Percentiles rank a stretch among this genome's conserved stretches.
Evolutionary conservation across 2,329 filamentous ascomycete genomes (phyloP).

Genomic region (Karstenula rhodostoma): DNA sequence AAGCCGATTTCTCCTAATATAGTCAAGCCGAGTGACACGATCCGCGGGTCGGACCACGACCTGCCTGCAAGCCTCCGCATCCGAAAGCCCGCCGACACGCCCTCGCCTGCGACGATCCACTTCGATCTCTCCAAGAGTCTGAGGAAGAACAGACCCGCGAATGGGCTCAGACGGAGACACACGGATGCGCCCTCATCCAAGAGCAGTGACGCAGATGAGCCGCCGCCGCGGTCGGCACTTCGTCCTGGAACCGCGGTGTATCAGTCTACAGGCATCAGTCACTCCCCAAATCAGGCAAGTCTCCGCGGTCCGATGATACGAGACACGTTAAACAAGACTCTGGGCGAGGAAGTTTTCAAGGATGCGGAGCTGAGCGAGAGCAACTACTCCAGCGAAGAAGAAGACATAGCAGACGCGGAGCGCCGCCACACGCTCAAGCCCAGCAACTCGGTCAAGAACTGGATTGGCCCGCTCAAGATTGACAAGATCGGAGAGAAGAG

Average conservation of each 20-base stretch:
- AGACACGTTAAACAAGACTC: conserved; percentile 34
- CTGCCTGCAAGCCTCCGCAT: conserved; percentile 19
- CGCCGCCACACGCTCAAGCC: conserved; percentile 33
- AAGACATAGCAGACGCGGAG: conserved; percentile 36
- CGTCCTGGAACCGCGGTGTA: conserved; percentile 27
- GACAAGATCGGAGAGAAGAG: conserved; percentile 20
- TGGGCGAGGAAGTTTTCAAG: conserved; percentile 36
- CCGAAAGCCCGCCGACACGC: conserved; percentile 24
- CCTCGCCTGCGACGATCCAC: conserved; percentile 19
- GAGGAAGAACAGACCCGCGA: conserved; percentile 29
- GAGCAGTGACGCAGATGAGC: conserved; percentile 24
- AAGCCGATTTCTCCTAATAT: conserved; percentile 23
- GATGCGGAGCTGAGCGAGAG: conserved; percentile 43
- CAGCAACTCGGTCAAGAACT: conserved; percentile 29
- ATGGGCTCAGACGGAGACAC: conserved; percentile 24
- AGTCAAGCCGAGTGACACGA: conserved; percentile 28
- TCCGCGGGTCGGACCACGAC: conserved; percentile 19
- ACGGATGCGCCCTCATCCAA: conserved; percentile 16
- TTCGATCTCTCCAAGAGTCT: conserved; percentile 33
- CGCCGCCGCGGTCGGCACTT: conserved; percentile 22
- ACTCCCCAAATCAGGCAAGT: conserved; percentile 31
- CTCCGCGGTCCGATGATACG: conserved; percentile 33
- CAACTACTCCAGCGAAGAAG: conserved; percentile 39
- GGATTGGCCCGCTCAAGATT: conserved; percentile 33
- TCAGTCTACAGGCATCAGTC: conserved; percentile 18